Evolutionary conservation across 2,329 filamentous ascomycete species (phyloP), one percentile per base, ranked within the genome.

Genomic region (Botrytis squamosa): DNA sequence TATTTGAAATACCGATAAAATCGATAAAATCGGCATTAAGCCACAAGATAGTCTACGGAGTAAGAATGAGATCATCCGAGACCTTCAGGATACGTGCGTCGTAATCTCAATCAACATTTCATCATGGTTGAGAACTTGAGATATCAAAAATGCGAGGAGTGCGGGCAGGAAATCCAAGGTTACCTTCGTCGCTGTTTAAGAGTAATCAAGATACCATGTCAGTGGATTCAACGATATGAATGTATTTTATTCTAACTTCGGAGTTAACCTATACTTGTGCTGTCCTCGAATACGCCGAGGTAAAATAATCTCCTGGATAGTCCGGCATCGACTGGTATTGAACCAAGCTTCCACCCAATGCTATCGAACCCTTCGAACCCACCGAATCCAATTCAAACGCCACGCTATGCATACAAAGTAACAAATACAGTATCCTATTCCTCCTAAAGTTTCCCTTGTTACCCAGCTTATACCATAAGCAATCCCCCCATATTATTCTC

Each of bases 371-470:
- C n/a, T 3, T 57, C 36, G 55, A 69, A 33, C 66, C n/a, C 38
- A 33, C 7, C n/a, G 36, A 42, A 57, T 57, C 49, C 38, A 69
- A 69, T 44, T n/a, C 66, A 33, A n/a, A 69, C 66, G 49, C 66
- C 66, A 59, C 46, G 66, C 66, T 69, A 69, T 69, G 49, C 52
- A 69, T 55, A 69, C 36, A 57, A 55, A 65, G 46, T 52, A 52
- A 16, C 36, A 64, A 64, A 20, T 64, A 64, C 62, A 64, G 38
- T n/a, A n/a, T 29, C n/a, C n/a, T 33, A 20, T 59, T 33, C 14
- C 66, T 33, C 65, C 20, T 57, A 33, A 22, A 22, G 55, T 12
- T 68, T 12, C 18, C 66, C 14, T 20, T 42, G 12, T 29, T 29
- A 33, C n/a, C 8, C 38, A 33, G 49, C n/a, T 57, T 42, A 69